phyloP scores from a whole-genome alignment of 495 filamentous ascomycete genomes.

The Penicillium subrubescens region DNA sequence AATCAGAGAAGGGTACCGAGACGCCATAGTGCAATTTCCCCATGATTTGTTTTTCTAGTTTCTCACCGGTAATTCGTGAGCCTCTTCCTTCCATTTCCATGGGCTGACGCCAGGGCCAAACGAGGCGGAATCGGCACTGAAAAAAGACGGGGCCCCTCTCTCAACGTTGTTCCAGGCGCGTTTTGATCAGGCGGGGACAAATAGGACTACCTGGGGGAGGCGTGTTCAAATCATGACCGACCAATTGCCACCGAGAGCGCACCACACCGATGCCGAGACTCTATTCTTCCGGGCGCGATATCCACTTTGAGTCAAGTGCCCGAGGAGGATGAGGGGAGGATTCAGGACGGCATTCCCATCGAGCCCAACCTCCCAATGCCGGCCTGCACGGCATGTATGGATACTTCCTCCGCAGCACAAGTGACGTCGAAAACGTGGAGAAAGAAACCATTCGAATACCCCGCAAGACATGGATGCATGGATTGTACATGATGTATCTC shows the following conservation, averaged over 20 bases:
- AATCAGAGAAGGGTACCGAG: background rate
- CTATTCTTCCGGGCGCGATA: constrained; percentile 17
- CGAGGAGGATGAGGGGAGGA: constrained; percentile 13
- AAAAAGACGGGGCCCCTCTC: background rate
- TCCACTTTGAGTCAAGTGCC: constrained; percentile 24
- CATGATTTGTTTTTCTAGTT: background rate
- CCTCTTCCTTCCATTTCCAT: background rate
- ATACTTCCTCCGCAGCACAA: background rate
- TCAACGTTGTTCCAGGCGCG: background rate
- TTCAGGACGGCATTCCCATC: constrained; percentile 2
- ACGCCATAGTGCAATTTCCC: background rate
- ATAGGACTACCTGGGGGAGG: background rate
- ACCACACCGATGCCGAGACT: constrained; percentile 13
- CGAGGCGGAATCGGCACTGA: constrained; percentile 2
- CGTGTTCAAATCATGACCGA: background rate
- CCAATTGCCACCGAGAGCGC: constrained; percentile 15
- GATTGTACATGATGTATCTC: background rate
- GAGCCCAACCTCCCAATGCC: constrained; percentile 2
- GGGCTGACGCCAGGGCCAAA: constrained; percentile 4
- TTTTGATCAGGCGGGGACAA: constrained; percentile 20
- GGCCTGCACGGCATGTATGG: background rate
- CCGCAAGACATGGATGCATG: background rate
- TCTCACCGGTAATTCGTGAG: background rate
- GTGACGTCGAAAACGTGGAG: background rate
- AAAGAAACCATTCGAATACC: background rate